Base-by-base conservation (phyloP, 768 basidiomycete species). In the Tylopilus sp. region DNA sequence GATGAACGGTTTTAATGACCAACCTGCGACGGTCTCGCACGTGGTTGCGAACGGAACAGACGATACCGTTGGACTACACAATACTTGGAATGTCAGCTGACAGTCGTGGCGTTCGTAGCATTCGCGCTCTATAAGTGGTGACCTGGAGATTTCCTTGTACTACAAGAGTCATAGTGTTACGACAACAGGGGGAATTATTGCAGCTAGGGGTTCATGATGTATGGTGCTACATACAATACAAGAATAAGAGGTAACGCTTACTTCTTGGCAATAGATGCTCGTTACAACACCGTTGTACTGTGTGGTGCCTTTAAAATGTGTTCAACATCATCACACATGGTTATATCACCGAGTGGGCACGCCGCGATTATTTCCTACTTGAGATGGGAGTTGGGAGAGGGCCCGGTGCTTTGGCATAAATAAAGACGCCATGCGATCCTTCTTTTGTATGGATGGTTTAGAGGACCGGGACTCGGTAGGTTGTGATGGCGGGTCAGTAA, bases 361-460 rank as follows among this genome's bases (percentile, higher is more conserved):
- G 30, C 28, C 57, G 43, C 62, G 64, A 30, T 56, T 53, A 33
- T 47, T 56, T 25, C 63, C 63, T 21, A 50, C 42, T 56, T 71
- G 72, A 56, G 72, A 68, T 40, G 79, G 76, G 4, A 74, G 76
- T 58, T 84, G 83, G 22, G 81, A 81, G 61, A 82, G 71, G 22
- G 82, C 76, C 53, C 85, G 84, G 57, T 84, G 86, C 69, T 88
- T 90, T 48, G 88, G 88, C 68, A 90, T 84, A 69, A 91, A 91
- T 11, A 80, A 60, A 3, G 74, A 66, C 34, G 76, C 60, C 80
- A 82, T 82, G 22, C 83, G 84, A 65, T 87, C 81, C 69, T 77
- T 87, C 75, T 82, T 87, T 54, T 69, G 62, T 54, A 71, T 57
- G 12, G 73, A 68, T 30, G 72, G 51, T 61, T 75, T 78, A 48